Evolutionary conservation across 2,329 filamentous ascomycete species (phyloP).

Genomic region (Aureobasidium musti): DNA sequence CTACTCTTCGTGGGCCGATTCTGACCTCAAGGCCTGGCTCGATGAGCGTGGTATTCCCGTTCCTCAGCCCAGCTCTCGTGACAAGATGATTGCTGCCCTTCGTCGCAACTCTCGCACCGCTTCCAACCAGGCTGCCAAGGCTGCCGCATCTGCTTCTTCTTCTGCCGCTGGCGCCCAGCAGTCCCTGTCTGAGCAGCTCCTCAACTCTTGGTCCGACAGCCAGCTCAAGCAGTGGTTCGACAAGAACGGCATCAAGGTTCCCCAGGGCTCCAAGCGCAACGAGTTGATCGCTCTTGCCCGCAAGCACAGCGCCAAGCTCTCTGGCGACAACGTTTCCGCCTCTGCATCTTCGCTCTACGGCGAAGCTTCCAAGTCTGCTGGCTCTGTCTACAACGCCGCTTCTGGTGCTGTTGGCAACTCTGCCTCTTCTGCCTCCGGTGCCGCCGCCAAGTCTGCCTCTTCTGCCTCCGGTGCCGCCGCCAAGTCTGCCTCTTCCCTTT

Average conservation of each 20-base stretch:
- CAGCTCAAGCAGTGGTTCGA: constrained; percentile 91
- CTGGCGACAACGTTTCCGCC: constrained; percentile 60
- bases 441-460: constrained; percentile 25
- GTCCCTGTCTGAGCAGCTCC: constrained; percentile 76
- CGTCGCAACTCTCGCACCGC: constrained; percentile 78
- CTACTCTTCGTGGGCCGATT: constrained; percentile 87
- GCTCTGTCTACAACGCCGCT: constrained; percentile 37
- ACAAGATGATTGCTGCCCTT: constrained; percentile 83
- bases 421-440: background rate
- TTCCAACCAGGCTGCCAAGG: constrained; percentile 53
- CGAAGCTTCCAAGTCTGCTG: constrained; percentile 55
- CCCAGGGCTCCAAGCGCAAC: constrained; percentile 87
- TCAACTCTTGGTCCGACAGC: constrained; percentile 87
- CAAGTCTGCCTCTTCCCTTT: constrained; percentile 44
- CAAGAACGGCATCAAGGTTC: constrained; percentile 84
- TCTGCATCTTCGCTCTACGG: constrained; percentile 46
- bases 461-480: constrained; percentile 56
- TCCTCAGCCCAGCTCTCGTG: constrained; percentile 80
- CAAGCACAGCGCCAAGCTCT: constrained; percentile 75
- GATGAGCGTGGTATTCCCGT: constrained; percentile 83
- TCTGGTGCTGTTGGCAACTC: constrained; percentile 39
- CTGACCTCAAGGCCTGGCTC: constrained; percentile 90
- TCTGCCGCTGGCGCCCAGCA: constrained; percentile 63
- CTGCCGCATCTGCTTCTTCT: constrained; percentile 63
- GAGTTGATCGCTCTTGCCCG: constrained; percentile 87